Base-by-base conservation (phyloP, 1,284 basidiomycete genomes). In the Cryptococcus wingfieldii region DNA sequence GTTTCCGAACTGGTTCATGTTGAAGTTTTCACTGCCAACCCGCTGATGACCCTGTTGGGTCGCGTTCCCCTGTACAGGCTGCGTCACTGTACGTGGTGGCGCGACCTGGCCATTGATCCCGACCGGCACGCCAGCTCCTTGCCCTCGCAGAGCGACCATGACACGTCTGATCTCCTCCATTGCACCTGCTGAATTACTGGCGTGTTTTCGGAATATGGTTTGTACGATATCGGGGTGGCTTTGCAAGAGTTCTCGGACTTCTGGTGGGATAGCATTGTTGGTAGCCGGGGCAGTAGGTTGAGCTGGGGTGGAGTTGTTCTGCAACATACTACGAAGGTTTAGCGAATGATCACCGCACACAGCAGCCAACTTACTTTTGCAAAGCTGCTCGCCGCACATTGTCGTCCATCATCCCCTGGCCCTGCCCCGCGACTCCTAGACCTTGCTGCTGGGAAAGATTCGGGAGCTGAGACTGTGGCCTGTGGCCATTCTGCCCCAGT, bases 331-430 rank as follows among this genome's bases (percentile, higher is more conserved):
- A 42, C 13, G 31, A 47, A n/a, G 9, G 34, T 14, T 41, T 2
- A 43, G 53, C 13, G 23, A 38, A 27, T 5, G 19, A 10, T 31
- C 19, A 19, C 13, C 48, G 38, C 48, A 38, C 14, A 19, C 37
- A 16, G n/a, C n/a, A 38, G 14, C 37, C 13, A 18, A 58, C 55
- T 50, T 34, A 61, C 59, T 55, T 61, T 52, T 58, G 56, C 39
- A 61, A 25, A 46, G 57, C 55, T 44, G 48, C 19, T 10, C 59
- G 44, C n/a, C 59, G 50, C 13, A 50, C 56, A 27, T 53, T 50
- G n/a, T 61, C 59, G 3, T 50, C 16, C 48, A 60, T 48, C 16
- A 23, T 39, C 19, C 19, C 27, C 27, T 31, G 25, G 27, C 38
- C 54, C 45, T 44, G 42, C n/a, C 42, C 42, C 42, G 42, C 14